Conservation (phyloP, 2,329 filamentous ascomycete species). For the Orbilia ellipsospora region DNA sequence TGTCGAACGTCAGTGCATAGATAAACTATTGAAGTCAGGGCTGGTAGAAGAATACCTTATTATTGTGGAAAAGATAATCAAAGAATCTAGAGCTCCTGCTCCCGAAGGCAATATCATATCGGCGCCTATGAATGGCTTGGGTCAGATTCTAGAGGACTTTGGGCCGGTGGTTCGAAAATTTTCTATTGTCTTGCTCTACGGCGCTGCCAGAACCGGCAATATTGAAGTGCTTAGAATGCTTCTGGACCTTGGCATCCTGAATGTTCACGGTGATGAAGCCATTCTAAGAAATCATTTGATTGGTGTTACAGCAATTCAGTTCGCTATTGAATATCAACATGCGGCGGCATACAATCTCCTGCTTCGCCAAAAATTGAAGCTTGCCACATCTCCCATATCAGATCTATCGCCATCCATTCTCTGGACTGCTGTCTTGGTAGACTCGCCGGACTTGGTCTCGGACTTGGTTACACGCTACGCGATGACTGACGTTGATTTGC, state of each 20-base stretch:
- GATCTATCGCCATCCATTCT: conserved; percentile 22
- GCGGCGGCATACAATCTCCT: conserved; percentile 3
- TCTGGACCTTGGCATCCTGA: not conserved
- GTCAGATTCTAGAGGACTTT: not conserved
- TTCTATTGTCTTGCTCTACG: conserved; percentile 11
- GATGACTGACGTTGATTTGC: not conserved
- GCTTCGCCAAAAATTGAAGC: conserved; percentile 15
- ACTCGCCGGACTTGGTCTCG: not conserved
- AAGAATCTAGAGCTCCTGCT: not conserved
- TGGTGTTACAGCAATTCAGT: conserved; percentile 22
- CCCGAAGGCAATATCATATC: not conserved
- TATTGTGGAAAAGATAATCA: conserved; percentile 5
- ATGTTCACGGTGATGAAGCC: not conserved
- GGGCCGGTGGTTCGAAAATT: conserved; percentile 12
- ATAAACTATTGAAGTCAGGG: conserved; percentile 14
- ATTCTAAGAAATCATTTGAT: conserved; percentile 5
- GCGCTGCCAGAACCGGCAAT: conserved; percentile 23
- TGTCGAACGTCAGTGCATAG: conserved; percentile 13
- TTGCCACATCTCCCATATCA: conserved; percentile 14
- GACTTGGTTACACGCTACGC: not conserved
- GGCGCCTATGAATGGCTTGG: not conserved
- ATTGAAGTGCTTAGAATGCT: conserved; percentile 11
- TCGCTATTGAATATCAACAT: conserved; percentile 24
- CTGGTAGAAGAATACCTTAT: not conserved
- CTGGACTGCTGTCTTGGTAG: conserved; percentile 15